A percentile compares a stretch with the other conserved stretches of the same genome.
These are phyloP conservation scores for Podaxis carcinomalis DNA, from an alignment of 768 basidiomycete species.

Conservation along the genomic window DNA sequence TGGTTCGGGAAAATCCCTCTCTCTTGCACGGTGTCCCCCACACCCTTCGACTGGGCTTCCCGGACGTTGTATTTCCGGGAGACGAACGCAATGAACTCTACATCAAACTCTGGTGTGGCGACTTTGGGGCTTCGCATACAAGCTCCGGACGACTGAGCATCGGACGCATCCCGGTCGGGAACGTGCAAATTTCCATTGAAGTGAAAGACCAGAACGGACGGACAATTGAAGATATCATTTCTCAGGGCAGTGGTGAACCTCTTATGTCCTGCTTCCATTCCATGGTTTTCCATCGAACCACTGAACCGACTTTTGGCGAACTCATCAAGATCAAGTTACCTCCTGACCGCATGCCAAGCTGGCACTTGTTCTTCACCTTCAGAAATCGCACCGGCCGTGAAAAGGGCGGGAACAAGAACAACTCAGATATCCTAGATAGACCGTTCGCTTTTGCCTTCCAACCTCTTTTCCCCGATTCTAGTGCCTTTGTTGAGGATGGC, in stretches of 20 bases:
- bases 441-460: conserved; percentile 93
- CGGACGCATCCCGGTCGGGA: conserved; percentile 53
- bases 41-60: conserved; percentile 87
- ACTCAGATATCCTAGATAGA: conserved; percentile 48
- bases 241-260: conserved; percentile 83
- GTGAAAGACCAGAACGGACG: conserved; percentile 71
- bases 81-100: conserved; percentile 93
- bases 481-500: conserved; percentile 85
- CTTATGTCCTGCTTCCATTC: conserved; percentile 79
- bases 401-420: conserved; percentile 25
- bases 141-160: conserved; percentile 53
- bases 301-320: conserved; percentile 89
- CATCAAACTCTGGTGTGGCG: conserved; percentile 93
- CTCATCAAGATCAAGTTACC: conserved; percentile 85
- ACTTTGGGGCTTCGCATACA: conserved; percentile 60
- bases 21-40: conserved; percentile 77
- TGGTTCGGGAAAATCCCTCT: conserved; percentile 81
- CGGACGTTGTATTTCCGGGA: conserved; percentile 93
- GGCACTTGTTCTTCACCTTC: conserved; percentile 95
- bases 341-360: conserved; percentile 58
- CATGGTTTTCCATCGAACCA: conserved; percentile 85
- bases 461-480: conserved; percentile 73
- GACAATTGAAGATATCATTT: conserved; percentile 66
- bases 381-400: conserved; percentile 57
- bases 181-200: conserved; percentile 90